A percentile compares a stretch with the other conserved stretches of the same genome.
Conservation (phyloP, 345 rosid species). For the Bruguiera parviflora region DNA sequence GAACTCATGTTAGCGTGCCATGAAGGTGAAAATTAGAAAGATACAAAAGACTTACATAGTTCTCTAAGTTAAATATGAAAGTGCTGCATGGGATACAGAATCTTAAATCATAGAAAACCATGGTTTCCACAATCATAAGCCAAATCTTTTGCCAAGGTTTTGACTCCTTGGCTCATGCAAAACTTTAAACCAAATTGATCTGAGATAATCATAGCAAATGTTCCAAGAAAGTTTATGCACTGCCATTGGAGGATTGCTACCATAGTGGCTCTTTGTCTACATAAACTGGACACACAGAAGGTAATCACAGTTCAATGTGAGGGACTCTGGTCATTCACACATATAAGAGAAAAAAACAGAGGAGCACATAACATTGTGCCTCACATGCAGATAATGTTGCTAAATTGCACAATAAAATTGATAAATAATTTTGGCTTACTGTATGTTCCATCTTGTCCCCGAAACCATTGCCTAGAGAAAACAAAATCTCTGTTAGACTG, state of each 20-base stretch:
- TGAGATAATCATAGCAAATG: background rate
- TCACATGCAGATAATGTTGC: background rate
- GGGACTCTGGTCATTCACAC: background rate
- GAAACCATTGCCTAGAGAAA: slow-evolving; percentile 96
- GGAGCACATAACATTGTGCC: background rate
- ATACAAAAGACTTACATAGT: background rate
- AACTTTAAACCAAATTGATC: background rate
- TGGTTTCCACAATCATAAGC: background rate
- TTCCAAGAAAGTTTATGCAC: background rate
- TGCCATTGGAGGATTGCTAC: background rate
- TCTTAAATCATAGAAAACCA: background rate
- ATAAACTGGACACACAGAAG: background rate
- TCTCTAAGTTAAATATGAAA: background rate
- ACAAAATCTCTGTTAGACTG: slow-evolving; percentile 85
- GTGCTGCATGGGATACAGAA: background rate
- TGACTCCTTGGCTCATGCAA: too few species aligned
- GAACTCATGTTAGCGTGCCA: slow-evolving; percentile 15
- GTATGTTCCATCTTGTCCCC: slow-evolving; percentile 92
- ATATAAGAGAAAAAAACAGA: background rate
- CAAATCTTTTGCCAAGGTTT: too few species aligned
- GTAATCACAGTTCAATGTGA: background rate
- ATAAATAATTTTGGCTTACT: slow-evolving; percentile 49
- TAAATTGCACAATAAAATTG: slow-evolving; percentile 7
- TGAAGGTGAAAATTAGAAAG: background rate
- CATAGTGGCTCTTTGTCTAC: too few species aligned